Conservation (phyloP, 2,329 filamentous ascomycete genomes). For the Aspergillus neotritici region DNA sequence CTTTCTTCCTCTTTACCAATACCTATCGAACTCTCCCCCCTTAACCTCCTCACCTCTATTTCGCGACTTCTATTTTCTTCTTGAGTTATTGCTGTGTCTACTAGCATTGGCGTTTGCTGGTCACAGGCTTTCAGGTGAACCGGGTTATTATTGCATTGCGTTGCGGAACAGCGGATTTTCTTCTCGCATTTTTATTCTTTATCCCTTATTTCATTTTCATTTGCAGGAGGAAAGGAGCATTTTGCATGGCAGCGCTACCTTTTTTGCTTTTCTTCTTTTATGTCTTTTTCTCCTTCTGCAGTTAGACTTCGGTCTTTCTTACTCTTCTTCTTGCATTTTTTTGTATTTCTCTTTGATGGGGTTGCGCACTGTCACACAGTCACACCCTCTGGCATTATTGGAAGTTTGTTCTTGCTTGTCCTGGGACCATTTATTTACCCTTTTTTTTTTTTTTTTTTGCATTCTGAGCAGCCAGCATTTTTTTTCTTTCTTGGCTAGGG, state of each 20-base stretch:
- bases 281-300: slow-evolving; percentile 6
- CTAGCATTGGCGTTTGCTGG: slow-evolving; percentile 11
- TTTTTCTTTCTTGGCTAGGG: too few species aligned
- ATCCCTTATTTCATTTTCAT: too few species aligned
- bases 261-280: not conserved
- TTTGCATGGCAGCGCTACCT: not conserved
- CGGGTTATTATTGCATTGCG: not conserved
- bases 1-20: not conserved
- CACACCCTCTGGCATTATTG: too few species aligned
- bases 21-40: slow-evolving; percentile 4
- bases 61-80: slow-evolving; percentile 1
- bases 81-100: slow-evolving; percentile 6
- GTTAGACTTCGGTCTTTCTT: slow-evolving; percentile 2
- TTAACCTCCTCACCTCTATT: not conserved
- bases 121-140: too few species aligned
- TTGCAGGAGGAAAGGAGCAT: slow-evolving; percentile 1
- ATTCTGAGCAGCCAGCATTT: too few species aligned
- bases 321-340: slow-evolving; percentile 12
- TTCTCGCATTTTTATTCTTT: not conserved
- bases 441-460: too few species aligned
- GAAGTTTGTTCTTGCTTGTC: too few species aligned
- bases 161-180: not conserved
- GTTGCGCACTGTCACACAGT: not conserved
- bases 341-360: slow-evolving; percentile 7
- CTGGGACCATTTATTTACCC: too few species aligned